A percentile compares a stretch with the other conserved stretches of the same genome.
phyloP scores from a whole-genome alignment of 805 yeast species.

The Saturnispora bothae region DNA sequence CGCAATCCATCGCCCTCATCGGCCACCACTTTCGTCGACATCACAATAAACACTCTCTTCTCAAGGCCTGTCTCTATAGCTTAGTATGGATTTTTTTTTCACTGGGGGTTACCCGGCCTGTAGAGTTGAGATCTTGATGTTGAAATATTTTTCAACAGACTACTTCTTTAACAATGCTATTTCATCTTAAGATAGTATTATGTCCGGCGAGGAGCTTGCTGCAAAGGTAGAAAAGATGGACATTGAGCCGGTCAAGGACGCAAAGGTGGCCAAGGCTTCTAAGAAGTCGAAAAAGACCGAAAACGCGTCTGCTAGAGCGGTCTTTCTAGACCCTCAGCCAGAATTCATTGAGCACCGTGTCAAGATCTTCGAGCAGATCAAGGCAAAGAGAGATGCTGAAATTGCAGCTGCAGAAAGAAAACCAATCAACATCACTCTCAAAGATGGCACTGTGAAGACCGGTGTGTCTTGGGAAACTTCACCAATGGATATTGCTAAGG shows the following conservation, averaged over 20 bases:
- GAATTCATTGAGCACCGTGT: conserved; percentile 72
- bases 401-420: conserved; percentile 47
- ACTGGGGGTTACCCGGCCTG: no score
- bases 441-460: conserved; percentile 72
- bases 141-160: no score
- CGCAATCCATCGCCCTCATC: conserved; percentile 3
- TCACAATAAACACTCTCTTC: not conserved
- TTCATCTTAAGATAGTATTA: no score
- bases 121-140: no score
- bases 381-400: conserved; percentile 65
- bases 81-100: no score
- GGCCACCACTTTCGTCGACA: not conserved
- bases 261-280: conserved; percentile 12
- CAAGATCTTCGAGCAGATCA: conserved; percentile 67
- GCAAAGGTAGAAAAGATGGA: conserved; percentile 38
- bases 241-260: conserved; percentile 17
- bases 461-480: conserved; percentile 85
- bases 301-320: conserved; percentile 30
- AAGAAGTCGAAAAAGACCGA: conserved; percentile 25
- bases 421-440: conserved; percentile 69
- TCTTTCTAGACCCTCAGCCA: conserved; percentile 66
- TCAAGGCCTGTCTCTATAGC: no score
- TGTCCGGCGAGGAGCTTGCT: conserved; percentile 37
- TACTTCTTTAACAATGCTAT: no score
- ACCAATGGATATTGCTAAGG: conserved; percentile 77